A percentile compares a stretch with the other conserved stretches of the same genome.
Evolutionary conservation across 495 filamentous ascomycete species (phyloP).

Genomic region (Neurospora tetrasperma): DNA sequence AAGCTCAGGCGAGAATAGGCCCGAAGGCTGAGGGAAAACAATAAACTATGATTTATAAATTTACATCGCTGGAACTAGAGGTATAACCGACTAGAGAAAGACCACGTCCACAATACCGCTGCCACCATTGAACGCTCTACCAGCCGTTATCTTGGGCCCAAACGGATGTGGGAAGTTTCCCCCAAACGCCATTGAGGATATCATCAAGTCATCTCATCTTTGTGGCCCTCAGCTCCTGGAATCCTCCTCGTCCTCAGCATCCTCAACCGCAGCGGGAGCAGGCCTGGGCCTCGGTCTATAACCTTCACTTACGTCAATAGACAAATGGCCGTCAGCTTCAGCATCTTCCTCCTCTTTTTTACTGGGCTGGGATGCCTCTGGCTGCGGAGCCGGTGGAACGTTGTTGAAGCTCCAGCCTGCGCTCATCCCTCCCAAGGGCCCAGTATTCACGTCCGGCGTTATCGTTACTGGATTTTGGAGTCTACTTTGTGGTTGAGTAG

Average conservation of each 20-base stretch:
- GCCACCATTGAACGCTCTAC: background rate
- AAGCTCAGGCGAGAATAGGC: background rate
- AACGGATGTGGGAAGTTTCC: background rate
- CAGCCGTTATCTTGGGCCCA: background rate
- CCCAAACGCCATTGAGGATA: background rate
- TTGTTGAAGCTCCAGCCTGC: background rate
- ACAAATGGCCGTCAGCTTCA: background rate
- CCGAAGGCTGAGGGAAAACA: background rate
- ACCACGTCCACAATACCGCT: background rate
- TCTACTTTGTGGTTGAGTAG: background rate
- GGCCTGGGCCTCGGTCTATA: background rate
- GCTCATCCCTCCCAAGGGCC: background rate
- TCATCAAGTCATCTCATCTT: background rate
- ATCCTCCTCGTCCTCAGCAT: background rate
- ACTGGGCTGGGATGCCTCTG: background rate
- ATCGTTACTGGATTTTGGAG: background rate
- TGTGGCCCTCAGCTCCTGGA: background rate
- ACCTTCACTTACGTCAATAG: background rate
- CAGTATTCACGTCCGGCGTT: background rate
- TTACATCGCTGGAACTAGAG: background rate
- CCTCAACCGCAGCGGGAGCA: background rate
- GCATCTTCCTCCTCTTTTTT: background rate
- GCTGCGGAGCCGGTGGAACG: background rate
- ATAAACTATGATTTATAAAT: background rate
- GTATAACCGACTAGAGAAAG: background rate